Evolutionary conservation across 768 basidiomycete genomes (phyloP).

Genomic region (Amanita subjunquillea): DNA sequence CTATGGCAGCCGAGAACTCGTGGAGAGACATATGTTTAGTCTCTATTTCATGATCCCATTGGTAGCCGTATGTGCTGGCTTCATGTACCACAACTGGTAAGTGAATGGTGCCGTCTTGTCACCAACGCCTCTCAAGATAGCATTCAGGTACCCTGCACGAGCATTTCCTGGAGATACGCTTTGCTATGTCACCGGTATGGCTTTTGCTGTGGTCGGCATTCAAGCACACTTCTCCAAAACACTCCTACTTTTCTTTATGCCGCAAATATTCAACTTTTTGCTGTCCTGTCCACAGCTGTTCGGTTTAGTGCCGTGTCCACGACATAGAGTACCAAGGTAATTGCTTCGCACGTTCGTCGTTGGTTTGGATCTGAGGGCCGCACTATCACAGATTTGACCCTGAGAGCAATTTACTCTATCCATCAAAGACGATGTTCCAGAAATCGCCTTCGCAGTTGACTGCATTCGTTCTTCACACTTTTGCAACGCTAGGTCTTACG

Average conservation of each 20-base stretch:
- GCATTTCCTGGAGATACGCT: conserved; percentile 96
- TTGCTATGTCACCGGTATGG: conserved; percentile 98
- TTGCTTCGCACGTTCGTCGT: conserved; percentile 11
- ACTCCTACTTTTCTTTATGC: conserved; percentile 90
- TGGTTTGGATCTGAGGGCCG: conserved; percentile 2
- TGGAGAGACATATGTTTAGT: conserved; percentile 91
- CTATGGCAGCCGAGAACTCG: conserved; percentile 76
- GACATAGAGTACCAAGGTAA: conserved; percentile 88
- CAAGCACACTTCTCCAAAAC: conserved; percentile 98
- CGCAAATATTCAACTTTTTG: conserved; percentile 96
- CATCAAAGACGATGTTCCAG: conserved; percentile 58
- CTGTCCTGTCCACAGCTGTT: conserved; percentile 93
- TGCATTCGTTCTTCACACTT: conserved; percentile 40
- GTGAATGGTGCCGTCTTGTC: conserved; percentile 15
- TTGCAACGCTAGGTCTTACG: conserved; percentile 59
- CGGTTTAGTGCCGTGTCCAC: conserved; percentile 85
- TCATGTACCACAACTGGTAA: conserved; percentile 95
- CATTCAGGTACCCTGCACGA: conserved; percentile 83
- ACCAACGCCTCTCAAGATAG: conserved; percentile 4
- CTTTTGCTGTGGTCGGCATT: conserved; percentile 95
- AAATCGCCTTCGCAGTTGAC: conserved; percentile 47
- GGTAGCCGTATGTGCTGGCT: conserved; percentile 80
- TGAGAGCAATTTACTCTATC: conserved; percentile 66
- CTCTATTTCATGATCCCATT: conserved; percentile 96
- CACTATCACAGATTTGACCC: conserved; percentile 52